These are phyloP conservation scores for Tritrichomonas foetus DNA, from an alignment of 208 protist species.

Conservation along the genomic window DNA sequence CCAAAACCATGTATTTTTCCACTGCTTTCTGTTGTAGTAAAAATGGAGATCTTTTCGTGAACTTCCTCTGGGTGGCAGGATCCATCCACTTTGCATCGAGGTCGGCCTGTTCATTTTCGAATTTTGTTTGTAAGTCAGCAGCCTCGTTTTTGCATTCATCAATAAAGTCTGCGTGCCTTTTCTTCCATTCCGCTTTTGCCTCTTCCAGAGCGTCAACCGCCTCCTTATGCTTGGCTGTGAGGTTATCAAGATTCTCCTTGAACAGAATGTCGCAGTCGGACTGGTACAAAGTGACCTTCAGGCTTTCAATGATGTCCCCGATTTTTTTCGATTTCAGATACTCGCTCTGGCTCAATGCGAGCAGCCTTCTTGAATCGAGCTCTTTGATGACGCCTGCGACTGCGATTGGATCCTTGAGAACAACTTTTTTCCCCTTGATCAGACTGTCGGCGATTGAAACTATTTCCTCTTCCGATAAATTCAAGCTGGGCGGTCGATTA, in stretches of 20 bases:
- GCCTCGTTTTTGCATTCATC: not conserved
- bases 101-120: not conserved
- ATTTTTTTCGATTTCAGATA: conserved; percentile 21
- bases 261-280: not conserved
- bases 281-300: not conserved
- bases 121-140: not conserved
- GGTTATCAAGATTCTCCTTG: not conserved
- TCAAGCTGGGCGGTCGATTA: not conserved
- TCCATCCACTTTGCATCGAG: not conserved
- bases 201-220: not conserved
- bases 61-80: not conserved
- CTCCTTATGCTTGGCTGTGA: not conserved
- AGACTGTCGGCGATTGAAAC: not conserved
- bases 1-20: conserved; percentile 13
- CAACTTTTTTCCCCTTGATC: not conserved
- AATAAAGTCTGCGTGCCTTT: not conserved
- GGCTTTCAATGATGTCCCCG: not conserved
- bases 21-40: not conserved
- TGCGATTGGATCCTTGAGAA: not conserved
- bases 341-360: not conserved
- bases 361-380: not conserved
- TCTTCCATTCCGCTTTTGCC: not conserved
- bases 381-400: not conserved
- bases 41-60: not conserved
- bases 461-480: not conserved